Evolutionary conservation across 2,329 filamentous ascomycete species (phyloP), one percentile per base, ranked within the genome.

Genomic region (Neonectria sp.): DNA sequence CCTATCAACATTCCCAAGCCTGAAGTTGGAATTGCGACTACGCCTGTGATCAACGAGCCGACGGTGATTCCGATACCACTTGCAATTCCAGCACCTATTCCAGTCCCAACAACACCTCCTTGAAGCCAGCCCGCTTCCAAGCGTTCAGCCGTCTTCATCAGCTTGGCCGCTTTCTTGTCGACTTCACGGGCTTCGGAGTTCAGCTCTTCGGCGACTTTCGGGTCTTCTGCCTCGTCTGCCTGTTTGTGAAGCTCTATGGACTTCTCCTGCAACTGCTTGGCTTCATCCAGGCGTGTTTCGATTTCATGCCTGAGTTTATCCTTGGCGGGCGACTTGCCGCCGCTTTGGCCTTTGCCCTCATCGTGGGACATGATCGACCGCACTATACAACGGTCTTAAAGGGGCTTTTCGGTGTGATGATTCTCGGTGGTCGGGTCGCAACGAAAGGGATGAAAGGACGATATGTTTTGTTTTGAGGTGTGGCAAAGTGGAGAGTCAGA

Each of bases 101-200:
- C 72, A 11, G 70, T 68, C 1, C 72, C 72, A 49, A 74, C 56
- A 0, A 71, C 72, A n/a, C 72, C 72, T n/a, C 71, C 71, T 33
- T 73, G 71, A 3, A 73, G 17, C 71, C 71, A 73, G 1, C 71
- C 71, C 2, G 71, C 68, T n/a, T 73, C 62, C 0, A 73, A 37
- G 2, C 71, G 45, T 0, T 73, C 71, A 0, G 71, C 71, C 3
- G 68, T 74, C 29, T 73, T 74, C 71, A 73, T 73, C 0, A 73
- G 55, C 52, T 73, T 73, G 6, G 71, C 71, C 0, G 71, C 71
- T 13, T 71, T 73, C 15, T 73, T 73, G 21, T 73, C 71, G 1
- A 64, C 63, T 27, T 74, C 65, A 0, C 65, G 61, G 2, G 71
- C 71, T 55, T 74, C 61, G 43, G 49, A 29, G 3, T 51, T 43